Conservation (phyloP, 108 stramenopile species). For the Heterococcus sp. region DNA sequence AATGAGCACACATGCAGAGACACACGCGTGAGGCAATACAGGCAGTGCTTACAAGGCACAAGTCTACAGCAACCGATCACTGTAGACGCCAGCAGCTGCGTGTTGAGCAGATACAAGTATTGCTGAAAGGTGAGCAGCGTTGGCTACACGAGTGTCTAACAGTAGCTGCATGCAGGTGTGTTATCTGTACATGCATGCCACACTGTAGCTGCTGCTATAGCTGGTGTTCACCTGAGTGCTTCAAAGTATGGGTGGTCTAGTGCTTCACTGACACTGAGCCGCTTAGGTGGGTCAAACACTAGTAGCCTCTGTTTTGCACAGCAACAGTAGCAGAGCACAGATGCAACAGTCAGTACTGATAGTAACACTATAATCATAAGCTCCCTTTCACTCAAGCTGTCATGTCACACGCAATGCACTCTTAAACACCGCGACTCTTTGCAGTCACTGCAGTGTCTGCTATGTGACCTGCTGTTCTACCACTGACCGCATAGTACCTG, state of each 20-base stretch:
- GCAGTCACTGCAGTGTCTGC: too few species aligned
- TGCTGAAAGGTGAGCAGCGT: too few species aligned
- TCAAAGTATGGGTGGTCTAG: constrained; percentile 58
- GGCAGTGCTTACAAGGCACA: not conserved
- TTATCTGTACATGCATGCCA: too few species aligned
- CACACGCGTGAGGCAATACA: not conserved
- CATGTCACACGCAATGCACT: constrained; percentile 5
- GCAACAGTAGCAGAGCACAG: too few species aligned
- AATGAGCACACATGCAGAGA: not conserved
- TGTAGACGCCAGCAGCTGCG: not conserved
- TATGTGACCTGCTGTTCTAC: not conserved
- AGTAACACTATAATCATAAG: not conserved
- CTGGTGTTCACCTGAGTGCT: constrained; percentile 14
- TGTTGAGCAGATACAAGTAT: too few species aligned
- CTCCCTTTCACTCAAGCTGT: not conserved
- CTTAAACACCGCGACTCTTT: not conserved
- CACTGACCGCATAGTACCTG: not conserved
- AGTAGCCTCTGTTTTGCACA: constrained; percentile 41
- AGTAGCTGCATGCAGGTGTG: too few species aligned
- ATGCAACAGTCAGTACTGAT: constrained; percentile 38
- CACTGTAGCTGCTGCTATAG: too few species aligned
- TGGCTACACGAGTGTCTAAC: too few species aligned
- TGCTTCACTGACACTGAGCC: constrained; percentile 53
- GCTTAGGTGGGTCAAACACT: constrained; percentile 51
- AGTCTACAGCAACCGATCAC: not conserved